Percentiles rank a stretch among this genome's conserved stretches.
These are phyloP conservation scores for Balakata baccata DNA, from an alignment of 345 rosid genomes.

Conservation along the genomic window DNA sequence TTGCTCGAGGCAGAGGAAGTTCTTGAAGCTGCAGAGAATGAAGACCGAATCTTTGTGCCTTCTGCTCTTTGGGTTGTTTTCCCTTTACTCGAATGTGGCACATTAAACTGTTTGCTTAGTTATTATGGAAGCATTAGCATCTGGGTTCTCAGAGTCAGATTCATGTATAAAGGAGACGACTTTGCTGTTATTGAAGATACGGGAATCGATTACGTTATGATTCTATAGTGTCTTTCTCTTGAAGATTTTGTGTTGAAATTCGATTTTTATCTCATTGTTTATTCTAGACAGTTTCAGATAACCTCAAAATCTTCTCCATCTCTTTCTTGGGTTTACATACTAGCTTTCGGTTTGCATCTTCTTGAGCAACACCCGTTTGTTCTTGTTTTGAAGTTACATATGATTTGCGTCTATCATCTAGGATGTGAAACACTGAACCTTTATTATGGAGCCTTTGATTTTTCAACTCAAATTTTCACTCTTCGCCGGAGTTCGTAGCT, in stretches of 20 bases:
- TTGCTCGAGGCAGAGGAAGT: no score
- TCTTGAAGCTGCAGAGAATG: neutral
- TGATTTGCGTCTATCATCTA: no score
- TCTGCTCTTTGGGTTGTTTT: no score
- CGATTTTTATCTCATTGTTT: neutral
- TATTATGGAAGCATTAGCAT: neutral
- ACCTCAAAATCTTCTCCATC: neutral
- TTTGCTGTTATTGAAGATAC: neutral
- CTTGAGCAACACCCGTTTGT: no score
- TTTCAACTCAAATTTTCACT: no score
- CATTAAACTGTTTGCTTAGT: neutral
- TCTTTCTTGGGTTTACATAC: neutral
- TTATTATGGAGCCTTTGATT: neutral
- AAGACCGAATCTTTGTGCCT: neutral
- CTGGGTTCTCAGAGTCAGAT: neutral
- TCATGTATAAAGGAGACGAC: neutral
- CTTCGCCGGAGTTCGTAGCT: neutral
- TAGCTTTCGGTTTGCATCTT: neutral
- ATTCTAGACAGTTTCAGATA: neutral
- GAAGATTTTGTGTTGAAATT: conserved; percentile 16
- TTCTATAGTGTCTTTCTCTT: conserved; percentile 16
- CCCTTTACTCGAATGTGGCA: neutral
- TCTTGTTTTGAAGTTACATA: neutral
- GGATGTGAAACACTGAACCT: neutral
- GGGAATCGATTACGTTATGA: conserved; percentile 1